phyloP scores from a whole-genome alignment of 768 basidiomycete genomes.

The Suillus tomentosus region DNA sequence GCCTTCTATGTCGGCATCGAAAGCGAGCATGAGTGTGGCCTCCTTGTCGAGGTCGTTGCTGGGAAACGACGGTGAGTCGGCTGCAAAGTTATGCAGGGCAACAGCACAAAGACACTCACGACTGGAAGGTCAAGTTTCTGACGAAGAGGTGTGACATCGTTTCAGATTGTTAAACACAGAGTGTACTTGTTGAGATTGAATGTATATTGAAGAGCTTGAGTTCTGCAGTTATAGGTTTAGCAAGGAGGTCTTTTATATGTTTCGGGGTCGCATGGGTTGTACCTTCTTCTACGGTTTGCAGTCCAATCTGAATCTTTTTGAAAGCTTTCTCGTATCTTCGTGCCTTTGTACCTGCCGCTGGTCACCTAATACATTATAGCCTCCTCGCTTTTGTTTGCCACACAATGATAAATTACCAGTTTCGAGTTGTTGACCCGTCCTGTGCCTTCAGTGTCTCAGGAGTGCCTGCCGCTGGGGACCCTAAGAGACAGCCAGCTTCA shows the following conservation, averaged over 20 bases:
- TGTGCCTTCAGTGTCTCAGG: not conserved
- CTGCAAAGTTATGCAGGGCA: not conserved
- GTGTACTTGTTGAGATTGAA: not conserved
- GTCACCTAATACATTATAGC: not conserved
- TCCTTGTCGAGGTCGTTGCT: not conserved
- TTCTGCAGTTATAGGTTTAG: not conserved
- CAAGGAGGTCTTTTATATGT: not conserved
- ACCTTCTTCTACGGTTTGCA: not conserved
- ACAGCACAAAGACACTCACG: not conserved
- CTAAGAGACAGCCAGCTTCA: not conserved
- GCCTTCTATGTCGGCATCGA: not conserved
- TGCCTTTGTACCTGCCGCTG: not conserved
- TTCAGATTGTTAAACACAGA: not conserved
- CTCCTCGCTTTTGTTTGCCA: not conserved
- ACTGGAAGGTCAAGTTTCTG: conserved; percentile 3
- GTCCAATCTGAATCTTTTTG: not conserved
- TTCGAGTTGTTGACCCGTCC: not conserved
- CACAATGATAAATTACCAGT: not conserved
- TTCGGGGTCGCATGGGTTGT: not conserved
- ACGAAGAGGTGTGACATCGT: not conserved
- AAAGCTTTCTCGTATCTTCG: not conserved
- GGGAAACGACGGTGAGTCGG: not conserved
- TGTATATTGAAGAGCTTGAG: not conserved
- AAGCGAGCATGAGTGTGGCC: not conserved
- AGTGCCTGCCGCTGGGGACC: not conserved